Conservation (phyloP, 371 early-diverging fungal species). For the Mortierella sp. region DNA sequence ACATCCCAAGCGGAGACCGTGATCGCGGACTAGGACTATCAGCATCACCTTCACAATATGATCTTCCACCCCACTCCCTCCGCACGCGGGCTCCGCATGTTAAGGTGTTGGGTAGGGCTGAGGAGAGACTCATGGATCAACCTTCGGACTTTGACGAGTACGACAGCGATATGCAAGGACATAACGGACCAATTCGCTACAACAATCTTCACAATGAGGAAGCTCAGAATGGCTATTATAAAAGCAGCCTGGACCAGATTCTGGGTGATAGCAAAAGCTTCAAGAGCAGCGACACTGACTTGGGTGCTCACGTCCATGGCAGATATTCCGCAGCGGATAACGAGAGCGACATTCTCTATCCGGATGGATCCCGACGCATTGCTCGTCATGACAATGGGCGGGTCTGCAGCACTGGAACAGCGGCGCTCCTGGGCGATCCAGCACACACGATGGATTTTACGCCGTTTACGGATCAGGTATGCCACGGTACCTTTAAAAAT, state of each 20-base stretch:
- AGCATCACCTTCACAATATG: conserved; percentile 5
- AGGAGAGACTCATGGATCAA: conserved; percentile 1
- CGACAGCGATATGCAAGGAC: conserved; percentile 45
- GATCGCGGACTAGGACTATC: conserved; percentile 4
- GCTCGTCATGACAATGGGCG: conserved; percentile 10
- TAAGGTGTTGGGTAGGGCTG: conserved; percentile 2
- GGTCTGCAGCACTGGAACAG: conserved; percentile 30
- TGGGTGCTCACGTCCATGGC: neutral
- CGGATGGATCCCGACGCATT: conserved; percentile 7
- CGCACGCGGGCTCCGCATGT: neutral
- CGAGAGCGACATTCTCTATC: neutral
- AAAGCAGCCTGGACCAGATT: conserved; percentile 2
- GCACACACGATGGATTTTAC: conserved; percentile 70
- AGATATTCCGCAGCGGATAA: conserved; percentile 1
- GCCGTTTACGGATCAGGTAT: conserved; percentile 79
- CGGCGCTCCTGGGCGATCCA: conserved; percentile 30
- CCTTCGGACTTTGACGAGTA: conserved; percentile 7
- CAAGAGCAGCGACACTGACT: conserved; percentile 2
- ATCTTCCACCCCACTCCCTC: neutral
- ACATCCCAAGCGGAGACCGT: neutral
- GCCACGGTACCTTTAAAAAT: too few relatives aligned
- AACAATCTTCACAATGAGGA: neutral
- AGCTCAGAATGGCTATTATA: neutral
- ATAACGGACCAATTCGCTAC: conserved; percentile 19
- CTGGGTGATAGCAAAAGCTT: conserved; percentile 13